A percentile compares a stretch with the other conserved stretches of the same genome.
Evolutionary conservation across 768 basidiomycete genomes (phyloP).

Genomic region (Leccinum barrowsii): DNA sequence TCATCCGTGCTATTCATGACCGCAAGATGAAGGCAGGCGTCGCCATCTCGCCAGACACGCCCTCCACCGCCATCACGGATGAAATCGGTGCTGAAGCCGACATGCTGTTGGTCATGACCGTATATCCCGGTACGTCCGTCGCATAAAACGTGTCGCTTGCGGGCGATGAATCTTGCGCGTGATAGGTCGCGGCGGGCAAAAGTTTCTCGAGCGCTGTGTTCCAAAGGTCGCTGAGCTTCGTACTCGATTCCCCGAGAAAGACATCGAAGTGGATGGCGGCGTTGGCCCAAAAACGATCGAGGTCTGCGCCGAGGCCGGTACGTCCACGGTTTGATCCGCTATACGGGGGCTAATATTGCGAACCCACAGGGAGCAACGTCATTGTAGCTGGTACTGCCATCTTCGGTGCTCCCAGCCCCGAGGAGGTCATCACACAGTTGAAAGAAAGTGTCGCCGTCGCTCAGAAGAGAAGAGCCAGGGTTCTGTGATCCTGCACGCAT

Average conservation of each 20-base stretch:
- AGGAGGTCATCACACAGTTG: constrained; percentile 68
- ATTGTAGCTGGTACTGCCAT: constrained; percentile 98
- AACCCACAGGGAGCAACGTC: constrained; percentile 81
- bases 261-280: constrained; percentile 98
- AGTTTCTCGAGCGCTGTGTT: constrained; percentile 90
- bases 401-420: constrained; percentile 77
- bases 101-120: constrained; percentile 98
- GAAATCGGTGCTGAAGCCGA: constrained; percentile 80
- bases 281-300: constrained; percentile 90
- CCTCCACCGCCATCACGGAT: constrained; percentile 83
- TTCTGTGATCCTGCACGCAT: constrained; percentile 2
- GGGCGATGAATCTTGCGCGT: not conserved
- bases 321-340: constrained; percentile 8
- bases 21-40: constrained; percentile 91
- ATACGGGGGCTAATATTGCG: not conserved
- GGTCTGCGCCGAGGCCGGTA: constrained; percentile 86
- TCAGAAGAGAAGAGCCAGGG: constrained; percentile 43
- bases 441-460: constrained; percentile 69
- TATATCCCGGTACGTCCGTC: constrained; percentile 71
- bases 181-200: constrained; percentile 89
- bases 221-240: constrained; percentile 92
- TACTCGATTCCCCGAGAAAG: constrained; percentile 84
- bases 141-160: not conserved
- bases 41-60: constrained; percentile 95
- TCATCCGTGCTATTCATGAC: constrained; percentile 79